Percentiles rank a stretch among this genome's conserved stretches.
These are phyloP conservation scores for Solanum okadae DNA, from an alignment of 257 asterid genomes.

Conservation along the genomic window DNA sequence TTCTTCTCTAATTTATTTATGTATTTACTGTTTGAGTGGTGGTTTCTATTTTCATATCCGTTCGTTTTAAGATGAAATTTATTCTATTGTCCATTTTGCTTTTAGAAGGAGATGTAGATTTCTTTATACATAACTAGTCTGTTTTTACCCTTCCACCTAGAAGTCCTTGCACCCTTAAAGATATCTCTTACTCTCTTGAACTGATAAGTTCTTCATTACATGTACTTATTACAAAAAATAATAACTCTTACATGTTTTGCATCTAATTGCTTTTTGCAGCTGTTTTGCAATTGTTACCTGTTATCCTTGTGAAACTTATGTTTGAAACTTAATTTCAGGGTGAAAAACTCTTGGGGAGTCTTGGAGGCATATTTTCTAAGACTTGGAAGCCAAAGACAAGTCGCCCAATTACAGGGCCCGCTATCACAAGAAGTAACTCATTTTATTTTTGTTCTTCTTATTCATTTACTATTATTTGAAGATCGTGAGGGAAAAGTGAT, in stretches of 20 bases:
- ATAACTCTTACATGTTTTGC: background rate
- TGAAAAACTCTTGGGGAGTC: conserved; percentile 92
- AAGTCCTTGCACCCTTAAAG: background rate
- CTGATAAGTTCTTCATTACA: background rate
- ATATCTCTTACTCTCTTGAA: background rate
- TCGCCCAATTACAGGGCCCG: conserved; percentile 69
- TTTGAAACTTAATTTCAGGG: conserved; percentile 48
- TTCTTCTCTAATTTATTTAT: background rate
- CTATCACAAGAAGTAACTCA: conserved; percentile 36
- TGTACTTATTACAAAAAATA: background rate
- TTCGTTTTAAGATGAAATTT: background rate
- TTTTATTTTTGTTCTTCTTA: conserved; percentile 3
- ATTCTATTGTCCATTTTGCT: background rate
- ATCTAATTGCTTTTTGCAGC: background rate
- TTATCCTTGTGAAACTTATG: conserved; percentile 1
- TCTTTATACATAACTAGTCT: background rate
- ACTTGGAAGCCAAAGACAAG: conserved; percentile 91
- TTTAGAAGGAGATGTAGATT: background rate
- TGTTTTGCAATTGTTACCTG: background rate
- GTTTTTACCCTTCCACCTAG: background rate
- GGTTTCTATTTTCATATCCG: background rate
- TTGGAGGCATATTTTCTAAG: conserved; percentile 86
- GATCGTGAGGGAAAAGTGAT: background rate
- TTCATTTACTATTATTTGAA: background rate
- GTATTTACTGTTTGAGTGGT: background rate